phyloP scores from a whole-genome alignment of 2,329 filamentous ascomycete species.

The Aspergillus bombycis region DNA sequence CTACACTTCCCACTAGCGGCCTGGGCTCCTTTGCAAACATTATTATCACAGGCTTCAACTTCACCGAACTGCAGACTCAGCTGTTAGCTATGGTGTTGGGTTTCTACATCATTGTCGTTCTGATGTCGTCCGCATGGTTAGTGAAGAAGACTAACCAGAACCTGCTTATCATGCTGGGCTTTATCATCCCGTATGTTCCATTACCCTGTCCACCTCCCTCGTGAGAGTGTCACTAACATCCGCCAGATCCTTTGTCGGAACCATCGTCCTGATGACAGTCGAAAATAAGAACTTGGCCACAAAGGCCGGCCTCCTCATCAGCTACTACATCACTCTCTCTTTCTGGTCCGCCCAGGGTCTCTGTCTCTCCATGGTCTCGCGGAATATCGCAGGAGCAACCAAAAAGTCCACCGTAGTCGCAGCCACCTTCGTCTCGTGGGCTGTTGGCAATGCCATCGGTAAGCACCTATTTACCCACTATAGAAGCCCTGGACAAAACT shows the following conservation, averaged over 20 bases:
- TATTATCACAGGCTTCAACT: slow-evolving; percentile 71
- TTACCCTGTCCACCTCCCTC: neutral
- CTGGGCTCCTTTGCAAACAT: slow-evolving; percentile 75
- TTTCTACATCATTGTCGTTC: slow-evolving; percentile 71
- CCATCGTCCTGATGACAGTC: slow-evolving; percentile 72
- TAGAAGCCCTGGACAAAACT: neutral
- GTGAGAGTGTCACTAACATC: neutral
- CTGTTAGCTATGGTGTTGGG: slow-evolving; percentile 73
- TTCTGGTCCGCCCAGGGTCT: slow-evolving; percentile 77
- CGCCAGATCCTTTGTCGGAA: slow-evolving; percentile 67
- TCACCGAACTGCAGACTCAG: slow-evolving; percentile 68
- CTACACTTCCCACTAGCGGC: slow-evolving; percentile 72
- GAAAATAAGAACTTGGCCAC: slow-evolving; percentile 60
- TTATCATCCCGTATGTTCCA: slow-evolving; percentile 63
- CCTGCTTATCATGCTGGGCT: slow-evolving; percentile 66
- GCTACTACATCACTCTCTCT: slow-evolving; percentile 75
- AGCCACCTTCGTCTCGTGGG: slow-evolving; percentile 72
- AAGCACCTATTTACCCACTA: slow-evolving; percentile 18
- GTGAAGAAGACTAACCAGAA: slow-evolving; percentile 73
- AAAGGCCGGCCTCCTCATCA: slow-evolving; percentile 69
- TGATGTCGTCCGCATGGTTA: slow-evolving; percentile 68
- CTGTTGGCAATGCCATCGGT: slow-evolving; percentile 68
- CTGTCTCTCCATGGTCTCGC: slow-evolving; percentile 66
- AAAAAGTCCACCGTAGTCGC: slow-evolving; percentile 72
- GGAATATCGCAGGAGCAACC: slow-evolving; percentile 73